Evolutionary conservation across 2,329 filamentous ascomycete species (phyloP).

Genomic region (Neonectria coccinea): DNA sequence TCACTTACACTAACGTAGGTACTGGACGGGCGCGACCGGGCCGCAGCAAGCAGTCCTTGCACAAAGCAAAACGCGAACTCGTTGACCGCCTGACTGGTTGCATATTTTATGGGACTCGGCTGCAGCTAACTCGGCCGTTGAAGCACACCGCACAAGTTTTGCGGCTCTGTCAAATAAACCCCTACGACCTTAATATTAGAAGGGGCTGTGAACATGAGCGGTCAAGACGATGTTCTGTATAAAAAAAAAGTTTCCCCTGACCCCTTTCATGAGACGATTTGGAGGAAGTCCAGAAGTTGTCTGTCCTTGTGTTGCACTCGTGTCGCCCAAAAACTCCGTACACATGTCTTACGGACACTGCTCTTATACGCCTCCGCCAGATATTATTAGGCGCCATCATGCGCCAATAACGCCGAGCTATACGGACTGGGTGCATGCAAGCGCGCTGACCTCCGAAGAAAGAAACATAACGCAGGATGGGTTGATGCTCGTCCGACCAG

Average conservation of each 20-base stretch:
- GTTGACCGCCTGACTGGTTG: constrained; percentile 48
- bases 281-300: not conserved
- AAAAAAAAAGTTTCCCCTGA: constrained; percentile 24
- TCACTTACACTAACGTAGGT: constrained; percentile 39
- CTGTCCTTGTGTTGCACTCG: constrained; percentile 24
- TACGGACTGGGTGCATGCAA: constrained; percentile 32
- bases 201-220: constrained; percentile 36
- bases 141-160: constrained; percentile 47
- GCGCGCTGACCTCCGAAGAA: constrained; percentile 38
- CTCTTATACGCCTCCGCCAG: constrained; percentile 14
- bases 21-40: constrained; percentile 31
- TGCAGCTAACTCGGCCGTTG: constrained; percentile 45
- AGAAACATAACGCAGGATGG: constrained; percentile 41
- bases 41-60: constrained; percentile 26
- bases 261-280: constrained; percentile 31
- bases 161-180: constrained; percentile 46
- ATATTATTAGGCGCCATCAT: constrained; percentile 31
- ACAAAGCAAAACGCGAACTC: constrained; percentile 38
- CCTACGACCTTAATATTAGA: constrained; percentile 42
- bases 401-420: constrained; percentile 17
- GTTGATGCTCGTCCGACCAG: constrained; percentile 34
- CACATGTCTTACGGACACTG: not conserved
- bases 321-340: constrained; percentile 26
- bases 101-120: constrained; percentile 49
- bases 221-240: constrained; percentile 20